A percentile compares a stretch with the other conserved stretches of the same genome.
Evolutionary conservation across 2,329 filamentous ascomycete species (phyloP).

Genomic region (Conoideocrella luteorostrata): DNA sequence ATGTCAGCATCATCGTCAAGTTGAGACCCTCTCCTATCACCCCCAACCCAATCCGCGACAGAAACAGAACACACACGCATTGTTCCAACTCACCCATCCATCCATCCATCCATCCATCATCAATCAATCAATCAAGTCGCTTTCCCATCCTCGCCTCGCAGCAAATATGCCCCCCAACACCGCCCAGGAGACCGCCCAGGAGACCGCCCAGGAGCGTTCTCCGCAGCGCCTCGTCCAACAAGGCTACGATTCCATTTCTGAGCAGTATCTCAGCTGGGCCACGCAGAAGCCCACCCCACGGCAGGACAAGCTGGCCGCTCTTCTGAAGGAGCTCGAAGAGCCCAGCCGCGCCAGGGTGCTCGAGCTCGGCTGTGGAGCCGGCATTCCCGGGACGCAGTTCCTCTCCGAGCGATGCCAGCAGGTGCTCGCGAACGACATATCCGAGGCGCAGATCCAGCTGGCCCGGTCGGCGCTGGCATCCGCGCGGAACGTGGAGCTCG

Average conservation of each 20-base stretch:
- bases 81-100: too few relatives aligned
- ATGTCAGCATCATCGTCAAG: too few relatives aligned
- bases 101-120: too few relatives aligned
- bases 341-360: background rate
- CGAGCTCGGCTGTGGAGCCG: background rate
- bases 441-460: background rate
- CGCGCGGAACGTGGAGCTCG: background rate
- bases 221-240: background rate
- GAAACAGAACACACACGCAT: too few relatives aligned
- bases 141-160: too few relatives aligned
- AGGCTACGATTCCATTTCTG: background rate
- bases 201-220: too few relatives aligned
- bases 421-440: slow-evolving; percentile 1
- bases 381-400: slow-evolving; percentile 1
- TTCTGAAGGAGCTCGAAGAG: background rate
- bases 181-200: too few relatives aligned
- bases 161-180: too few relatives aligned
- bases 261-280: background rate
- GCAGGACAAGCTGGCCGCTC: background rate
- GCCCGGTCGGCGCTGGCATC: background rate
- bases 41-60: too few relatives aligned
- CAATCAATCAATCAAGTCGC: too few relatives aligned
- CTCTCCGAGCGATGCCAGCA: background rate
- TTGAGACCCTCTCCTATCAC: too few relatives aligned
- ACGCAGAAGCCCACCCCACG: background rate